Evolutionary conservation across 805 yeast species (phyloP), one percentile per base, ranked within the genome.

Genomic region (Candida yuanshanica): DNA sequence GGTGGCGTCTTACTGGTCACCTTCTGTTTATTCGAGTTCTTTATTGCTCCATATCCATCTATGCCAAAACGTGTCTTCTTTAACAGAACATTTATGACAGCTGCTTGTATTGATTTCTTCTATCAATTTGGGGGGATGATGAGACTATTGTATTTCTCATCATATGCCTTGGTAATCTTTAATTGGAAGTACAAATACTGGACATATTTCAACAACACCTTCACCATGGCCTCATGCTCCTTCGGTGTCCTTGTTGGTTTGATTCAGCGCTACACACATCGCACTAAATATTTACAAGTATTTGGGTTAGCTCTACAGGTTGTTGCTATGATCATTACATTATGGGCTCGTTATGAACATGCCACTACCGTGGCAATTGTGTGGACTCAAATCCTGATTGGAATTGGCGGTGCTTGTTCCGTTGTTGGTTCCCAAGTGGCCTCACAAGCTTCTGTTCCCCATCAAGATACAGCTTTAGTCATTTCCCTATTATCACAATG

Each of bases 381-480:
- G 13, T 52, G 59, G 55, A 47, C 56, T 36, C 67, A 63, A 45
- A 53, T 67, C 27, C 50, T 67, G 38, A 53, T 61, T 31, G 66
- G 70, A 46, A 56, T 66, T 33, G 73, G 68, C 25, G 73, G 69
- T 47, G 66, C 70, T 29, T 59, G 59, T 37, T 51, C 62, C 16
- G 64, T 57, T 35, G 52, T 66, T 42, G 67, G 66, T 33, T 52
- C 68, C 7, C 57, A 55, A 38, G 60, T 66, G 17, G 63, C 70
- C 7, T 58, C 64, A 1, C 68, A 65, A 48, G 70, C 69, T 4
- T 62, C 70, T 16, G 71, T 69, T 23, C 68, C 68, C 34, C 66
- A 62, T 46, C 66, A 66, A 37, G 70, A 66, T 51, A 56, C 66
- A 41, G 66, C 73, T n/a, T 49, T 63, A 45, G 62, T 63, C 41